Conservation (phyloP, 2,329 filamentous ascomycete genomes). For the Triangularia verruculosa region DNA sequence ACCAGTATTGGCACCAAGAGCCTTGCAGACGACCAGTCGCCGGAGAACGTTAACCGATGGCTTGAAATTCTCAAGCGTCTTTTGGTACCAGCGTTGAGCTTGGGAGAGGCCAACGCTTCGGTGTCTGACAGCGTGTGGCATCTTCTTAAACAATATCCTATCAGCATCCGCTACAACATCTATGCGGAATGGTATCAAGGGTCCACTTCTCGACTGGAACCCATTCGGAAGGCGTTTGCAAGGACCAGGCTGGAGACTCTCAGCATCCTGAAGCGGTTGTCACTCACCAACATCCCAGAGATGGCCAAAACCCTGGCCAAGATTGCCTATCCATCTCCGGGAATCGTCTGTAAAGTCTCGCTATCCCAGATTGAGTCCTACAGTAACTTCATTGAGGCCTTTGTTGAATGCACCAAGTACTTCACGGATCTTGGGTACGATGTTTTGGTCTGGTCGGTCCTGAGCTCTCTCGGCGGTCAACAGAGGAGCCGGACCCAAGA, state of each 20-base stretch:
- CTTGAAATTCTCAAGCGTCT: conserved; percentile 77
- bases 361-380: conserved; percentile 91
- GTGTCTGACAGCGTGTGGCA: conserved; percentile 84
- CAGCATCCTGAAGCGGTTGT: conserved; percentile 83
- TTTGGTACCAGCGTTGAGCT: conserved; percentile 82
- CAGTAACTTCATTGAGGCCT: conserved; percentile 88
- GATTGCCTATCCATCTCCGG: conserved; percentile 86
- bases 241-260: conserved; percentile 75
- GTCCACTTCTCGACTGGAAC: conserved; percentile 69
- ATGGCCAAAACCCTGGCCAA: conserved; percentile 90
- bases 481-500: conserved; percentile 61
- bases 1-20: conserved; percentile 81
- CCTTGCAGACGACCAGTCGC: conserved; percentile 65
- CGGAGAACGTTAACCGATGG: conserved; percentile 74
- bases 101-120: conserved; percentile 79
- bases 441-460: conserved; percentile 85
- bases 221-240: conserved; percentile 76
- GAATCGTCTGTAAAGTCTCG: conserved; percentile 85
- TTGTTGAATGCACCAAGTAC: conserved; percentile 91
- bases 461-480: conserved; percentile 66
- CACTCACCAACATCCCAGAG: conserved; percentile 77
- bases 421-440: conserved; percentile 93
- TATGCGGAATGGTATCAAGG: conserved; percentile 93
- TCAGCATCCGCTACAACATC: conserved; percentile 75
- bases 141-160: conserved; percentile 74